A percentile compares a stretch with the other conserved stretches of the same genome.
Evolutionary conservation across 2,329 filamentous ascomycete genomes (phyloP).

Genomic region (Drechmeria coniospora): DNA sequence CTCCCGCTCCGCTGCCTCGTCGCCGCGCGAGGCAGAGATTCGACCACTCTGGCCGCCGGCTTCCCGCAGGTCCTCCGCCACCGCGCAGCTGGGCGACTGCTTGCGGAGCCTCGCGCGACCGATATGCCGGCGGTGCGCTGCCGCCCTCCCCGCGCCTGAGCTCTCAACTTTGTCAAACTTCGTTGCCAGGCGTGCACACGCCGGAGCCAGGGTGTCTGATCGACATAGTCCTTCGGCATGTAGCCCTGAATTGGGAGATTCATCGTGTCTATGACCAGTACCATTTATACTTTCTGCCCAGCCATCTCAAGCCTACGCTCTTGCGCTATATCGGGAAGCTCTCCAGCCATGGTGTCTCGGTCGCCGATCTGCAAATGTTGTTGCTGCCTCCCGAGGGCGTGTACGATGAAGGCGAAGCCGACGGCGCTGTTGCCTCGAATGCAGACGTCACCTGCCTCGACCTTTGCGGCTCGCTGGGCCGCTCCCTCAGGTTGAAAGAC

Average conservation of each 20-base stretch:
- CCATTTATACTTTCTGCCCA: conserved; percentile 39
- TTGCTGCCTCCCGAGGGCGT: conserved; percentile 19
- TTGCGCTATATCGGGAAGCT: conserved; percentile 33
- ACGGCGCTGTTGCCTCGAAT: conserved; percentile 9
- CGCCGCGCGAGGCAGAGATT: conserved; percentile 24
- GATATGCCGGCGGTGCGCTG: conserved; percentile 5
- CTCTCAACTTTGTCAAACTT: conserved; percentile 8
- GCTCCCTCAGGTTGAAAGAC: conserved; percentile 35
- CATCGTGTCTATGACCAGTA: conserved; percentile 41
- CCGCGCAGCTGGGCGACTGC: conserved; percentile 49
- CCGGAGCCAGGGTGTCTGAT: conserved; percentile 33
- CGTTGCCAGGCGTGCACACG: conserved; percentile 28
- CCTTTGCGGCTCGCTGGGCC: conserved; percentile 34
- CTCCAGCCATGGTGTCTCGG: conserved; percentile 29
- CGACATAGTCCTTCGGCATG: conserved; percentile 31
- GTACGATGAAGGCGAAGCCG: conserved; percentile 12
- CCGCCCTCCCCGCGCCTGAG: conserved; percentile 9
- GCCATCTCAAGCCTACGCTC: conserved; percentile 33
- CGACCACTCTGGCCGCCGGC: conserved; percentile 31
- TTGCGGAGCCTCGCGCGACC: no score
- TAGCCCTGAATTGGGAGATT: conserved; percentile 39
- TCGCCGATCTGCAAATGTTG: conserved; percentile 33
- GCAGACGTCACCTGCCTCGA: conserved; percentile 35
- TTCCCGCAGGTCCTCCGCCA: conserved; percentile 42
- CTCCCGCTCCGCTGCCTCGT: conserved; percentile 34